Evolutionary conservation across 495 filamentous ascomycete species (phyloP).

Genomic region (Neurospora sp.): DNA sequence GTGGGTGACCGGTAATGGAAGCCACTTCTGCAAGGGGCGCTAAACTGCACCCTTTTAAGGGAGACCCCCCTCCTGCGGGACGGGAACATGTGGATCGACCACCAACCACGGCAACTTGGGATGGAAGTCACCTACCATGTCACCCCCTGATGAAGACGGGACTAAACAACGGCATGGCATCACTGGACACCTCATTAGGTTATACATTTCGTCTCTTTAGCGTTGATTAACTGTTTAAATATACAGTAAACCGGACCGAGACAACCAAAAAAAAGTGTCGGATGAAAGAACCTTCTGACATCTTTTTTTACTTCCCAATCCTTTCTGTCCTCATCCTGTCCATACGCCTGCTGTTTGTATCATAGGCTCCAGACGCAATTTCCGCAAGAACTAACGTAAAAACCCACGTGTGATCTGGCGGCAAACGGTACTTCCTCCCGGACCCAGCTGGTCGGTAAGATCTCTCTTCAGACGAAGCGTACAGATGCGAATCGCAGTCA

Average conservation of each 20-base stretch:
- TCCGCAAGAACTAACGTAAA: background rate
- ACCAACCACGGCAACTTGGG: background rate
- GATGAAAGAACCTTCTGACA: background rate
- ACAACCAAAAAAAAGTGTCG: background rate
- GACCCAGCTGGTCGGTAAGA: background rate
- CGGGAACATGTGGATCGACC: background rate
- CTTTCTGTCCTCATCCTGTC: background rate
- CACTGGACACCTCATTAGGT: background rate
- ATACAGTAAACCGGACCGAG: background rate
- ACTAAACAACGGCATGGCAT: background rate
- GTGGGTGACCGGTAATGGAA: background rate
- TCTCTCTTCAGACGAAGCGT: background rate
- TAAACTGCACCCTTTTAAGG: background rate
- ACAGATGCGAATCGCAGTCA: background rate
- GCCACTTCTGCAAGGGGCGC: background rate
- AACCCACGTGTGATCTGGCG: background rate
- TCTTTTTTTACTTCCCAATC: background rate
- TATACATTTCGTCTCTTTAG: background rate
- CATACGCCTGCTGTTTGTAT: background rate
- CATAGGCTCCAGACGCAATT: background rate
- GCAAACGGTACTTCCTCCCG: background rate
- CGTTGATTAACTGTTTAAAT: background rate
- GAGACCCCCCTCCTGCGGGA: background rate
- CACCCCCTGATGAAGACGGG: background rate
- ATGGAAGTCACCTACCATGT: background rate